Evolutionary conservation across 2,329 filamentous ascomycete genomes (phyloP), one percentile per base, ranked within the genome.

Genomic region (Huntiella omanensis): DNA sequence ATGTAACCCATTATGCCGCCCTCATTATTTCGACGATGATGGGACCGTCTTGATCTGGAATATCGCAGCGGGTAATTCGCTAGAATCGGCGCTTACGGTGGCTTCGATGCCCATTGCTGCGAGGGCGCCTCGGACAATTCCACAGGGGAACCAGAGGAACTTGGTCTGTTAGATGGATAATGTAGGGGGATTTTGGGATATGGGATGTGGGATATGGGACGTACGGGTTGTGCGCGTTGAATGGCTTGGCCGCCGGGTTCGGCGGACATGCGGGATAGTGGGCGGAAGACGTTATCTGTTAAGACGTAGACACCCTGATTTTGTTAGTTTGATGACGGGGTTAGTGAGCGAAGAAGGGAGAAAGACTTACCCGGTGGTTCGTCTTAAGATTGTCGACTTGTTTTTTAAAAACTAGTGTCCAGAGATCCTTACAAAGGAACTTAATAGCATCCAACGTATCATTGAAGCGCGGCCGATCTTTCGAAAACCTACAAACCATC

Each of bases 381-480:
- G 91, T 98, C 65, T 98, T 98, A 40, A 98, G 70, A 60, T 98
- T 98, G 63, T 98, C 91, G 57, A 98, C 84, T 61, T 96, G 92
- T 64, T 98, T 98, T 59, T 83, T 74, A 62, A 95, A 98, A 12
- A 95, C 75, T 15, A 96, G 70, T 33, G 77, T 86, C 91, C 91
- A 98, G 39, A 98, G 70, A 61, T 98, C 91, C 67, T 98, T 98
- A 73, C 91, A 98, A 43, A 98, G 70, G 58, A 98, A 96, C 61
- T 98, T 98, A 60, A 98, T 98, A 43, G 87, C 82, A 58, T 96
- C 91, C 37, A 98, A 75, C 3, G 87, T 87, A 55, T 94, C 86
- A 51, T 80, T 83, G 59, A 95, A 92, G 42, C 86, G 82, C 36
- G 88, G 85, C 44, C 85, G 73, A 59, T 92, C 83, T 57, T 75